These are phyloP conservation scores for Candida tammaniensis DNA, from an alignment of 805 yeast species.

Conservation along the genomic window DNA sequence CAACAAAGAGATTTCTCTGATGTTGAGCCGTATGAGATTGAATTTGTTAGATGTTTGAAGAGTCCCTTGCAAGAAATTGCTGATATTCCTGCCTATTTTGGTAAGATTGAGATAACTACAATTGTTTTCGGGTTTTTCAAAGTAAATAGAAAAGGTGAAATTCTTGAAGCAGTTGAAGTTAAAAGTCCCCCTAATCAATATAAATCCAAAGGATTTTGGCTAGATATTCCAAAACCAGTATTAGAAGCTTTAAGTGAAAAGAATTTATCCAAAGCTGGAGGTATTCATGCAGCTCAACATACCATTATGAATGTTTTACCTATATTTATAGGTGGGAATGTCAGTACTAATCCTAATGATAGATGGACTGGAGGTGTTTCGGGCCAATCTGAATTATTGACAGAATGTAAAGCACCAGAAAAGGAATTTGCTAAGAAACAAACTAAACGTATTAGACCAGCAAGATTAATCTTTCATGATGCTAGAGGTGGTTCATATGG, in stretches of 20 bases:
- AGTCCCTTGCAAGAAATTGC: slow-evolving; percentile 17
- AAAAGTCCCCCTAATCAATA: slow-evolving; percentile 77
- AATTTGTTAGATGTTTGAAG: slow-evolving; percentile 54
- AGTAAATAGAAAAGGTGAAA: slow-evolving; percentile 67
- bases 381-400: slow-evolving; percentile 60
- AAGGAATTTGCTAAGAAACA: slow-evolving; percentile 85
- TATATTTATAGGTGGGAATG: slow-evolving; percentile 64
- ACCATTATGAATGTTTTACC: slow-evolving; percentile 80
- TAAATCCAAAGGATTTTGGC: slow-evolving; percentile 83
- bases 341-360: slow-evolving; percentile 42
- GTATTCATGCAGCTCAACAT: slow-evolving; percentile 97
- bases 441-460: slow-evolving; percentile 75
- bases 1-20: slow-evolving; percentile 90
- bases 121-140: slow-evolving; percentile 93
- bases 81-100: slow-evolving; percentile 67
- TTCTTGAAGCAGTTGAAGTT: slow-evolving; percentile 93
- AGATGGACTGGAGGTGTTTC: slow-evolving; percentile 23
- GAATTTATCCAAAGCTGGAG: slow-evolving; percentile 72
- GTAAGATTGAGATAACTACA: slow-evolving; percentile 67
- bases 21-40: slow-evolving; percentile 81
- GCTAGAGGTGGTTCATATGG: slow-evolving; percentile 79
- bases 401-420: slow-evolving; percentile 97
- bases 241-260: slow-evolving; percentile 57
- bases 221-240: slow-evolving; percentile 73
- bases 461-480: slow-evolving; percentile 81